These are phyloP conservation scores for Saccharomyces paradoxus DNA, from an alignment of 805 yeast species.

Conservation along the genomic window DNA sequence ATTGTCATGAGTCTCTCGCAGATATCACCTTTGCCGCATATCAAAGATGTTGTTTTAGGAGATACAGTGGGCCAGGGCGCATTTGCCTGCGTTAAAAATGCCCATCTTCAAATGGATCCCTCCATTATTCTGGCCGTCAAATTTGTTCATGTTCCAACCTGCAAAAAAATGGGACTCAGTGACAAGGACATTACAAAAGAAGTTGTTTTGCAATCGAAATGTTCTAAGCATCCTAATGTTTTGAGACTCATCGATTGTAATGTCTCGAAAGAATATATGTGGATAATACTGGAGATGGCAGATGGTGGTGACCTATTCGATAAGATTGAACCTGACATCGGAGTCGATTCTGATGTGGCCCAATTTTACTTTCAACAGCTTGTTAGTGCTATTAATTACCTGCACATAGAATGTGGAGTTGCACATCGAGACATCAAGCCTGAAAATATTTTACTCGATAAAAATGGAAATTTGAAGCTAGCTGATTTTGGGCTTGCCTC, in stretches of 20 bases:
- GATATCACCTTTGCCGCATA: constrained; percentile 35
- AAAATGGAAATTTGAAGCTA: constrained; percentile 57
- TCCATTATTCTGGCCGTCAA: constrained; percentile 47
- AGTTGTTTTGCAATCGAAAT: constrained; percentile 48
- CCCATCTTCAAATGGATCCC: constrained; percentile 33
- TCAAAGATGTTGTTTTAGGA: constrained; percentile 40
- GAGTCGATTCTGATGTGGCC: constrained; percentile 57
- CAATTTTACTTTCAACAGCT: constrained; percentile 64
- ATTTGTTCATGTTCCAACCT: constrained; percentile 40
- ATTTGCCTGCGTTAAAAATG: constrained; percentile 54
- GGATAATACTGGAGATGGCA: constrained; percentile 62
- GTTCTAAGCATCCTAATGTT: constrained; percentile 53
- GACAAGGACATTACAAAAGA: constrained; percentile 44
- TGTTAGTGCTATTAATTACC: constrained; percentile 48
- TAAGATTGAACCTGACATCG: constrained; percentile 68
- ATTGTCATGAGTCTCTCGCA: constrained; percentile 34
- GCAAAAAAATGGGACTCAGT: constrained; percentile 30
- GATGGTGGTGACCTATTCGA: constrained; percentile 72
- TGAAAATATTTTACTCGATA: constrained; percentile 60
- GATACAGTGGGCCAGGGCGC: constrained; percentile 60
- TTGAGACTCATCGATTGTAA: constrained; percentile 48
- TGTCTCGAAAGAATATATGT: constrained; percentile 47
- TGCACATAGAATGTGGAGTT: constrained; percentile 56
- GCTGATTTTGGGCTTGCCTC: constrained; percentile 74
- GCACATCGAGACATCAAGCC: constrained; percentile 74